Conservation (phyloP, 2,329 filamentous ascomycete genomes). For the Diaporthe eres region DNA sequence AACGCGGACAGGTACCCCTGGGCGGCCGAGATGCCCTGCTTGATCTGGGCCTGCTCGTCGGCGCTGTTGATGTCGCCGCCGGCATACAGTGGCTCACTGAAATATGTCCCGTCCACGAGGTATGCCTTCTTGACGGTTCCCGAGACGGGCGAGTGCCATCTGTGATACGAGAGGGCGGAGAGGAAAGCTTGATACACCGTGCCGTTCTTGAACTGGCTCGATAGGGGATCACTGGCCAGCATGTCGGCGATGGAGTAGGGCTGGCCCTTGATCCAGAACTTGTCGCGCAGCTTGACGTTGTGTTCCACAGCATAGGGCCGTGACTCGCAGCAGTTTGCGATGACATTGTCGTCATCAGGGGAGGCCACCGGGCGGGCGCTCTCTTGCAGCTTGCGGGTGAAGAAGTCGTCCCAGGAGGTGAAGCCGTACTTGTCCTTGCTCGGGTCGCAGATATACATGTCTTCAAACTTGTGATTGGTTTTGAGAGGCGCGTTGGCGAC, state of each 20-base stretch:
- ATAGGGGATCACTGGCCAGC: slow-evolving; percentile 68
- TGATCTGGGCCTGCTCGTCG: slow-evolving; percentile 36
- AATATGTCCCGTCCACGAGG: slow-evolving; percentile 76
- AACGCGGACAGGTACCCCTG: slow-evolving; percentile 78
- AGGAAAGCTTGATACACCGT: slow-evolving; percentile 81
- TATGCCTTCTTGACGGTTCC: slow-evolving; percentile 69
- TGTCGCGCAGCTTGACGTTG: slow-evolving; percentile 68
- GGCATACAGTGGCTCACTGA: slow-evolving; percentile 68
- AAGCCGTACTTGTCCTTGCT: slow-evolving; percentile 69
- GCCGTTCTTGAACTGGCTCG: slow-evolving; percentile 70
- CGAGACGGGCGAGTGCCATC: slow-evolving; percentile 79
- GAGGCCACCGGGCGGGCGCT: slow-evolving; percentile 70
- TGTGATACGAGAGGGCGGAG: slow-evolving; percentile 76
- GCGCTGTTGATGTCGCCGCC: slow-evolving; percentile 54
- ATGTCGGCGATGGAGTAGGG: slow-evolving; percentile 77
- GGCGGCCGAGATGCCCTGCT: slow-evolving; percentile 60
- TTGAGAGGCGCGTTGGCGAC: slow-evolving; percentile 63
- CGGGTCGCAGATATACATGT: slow-evolving; percentile 74
- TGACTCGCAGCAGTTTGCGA: slow-evolving; percentile 77
- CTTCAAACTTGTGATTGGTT: slow-evolving; percentile 65
- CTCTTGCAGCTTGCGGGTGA: slow-evolving; percentile 71
- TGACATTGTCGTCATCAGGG: slow-evolving; percentile 66
- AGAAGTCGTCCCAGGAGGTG: slow-evolving; percentile 79
- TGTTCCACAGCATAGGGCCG: slow-evolving; percentile 67
- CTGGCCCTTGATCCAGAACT: slow-evolving; percentile 79